These are phyloP conservation scores for Fragilaria radians DNA, from an alignment of 108 stramenopile species.

Conservation along the genomic window DNA sequence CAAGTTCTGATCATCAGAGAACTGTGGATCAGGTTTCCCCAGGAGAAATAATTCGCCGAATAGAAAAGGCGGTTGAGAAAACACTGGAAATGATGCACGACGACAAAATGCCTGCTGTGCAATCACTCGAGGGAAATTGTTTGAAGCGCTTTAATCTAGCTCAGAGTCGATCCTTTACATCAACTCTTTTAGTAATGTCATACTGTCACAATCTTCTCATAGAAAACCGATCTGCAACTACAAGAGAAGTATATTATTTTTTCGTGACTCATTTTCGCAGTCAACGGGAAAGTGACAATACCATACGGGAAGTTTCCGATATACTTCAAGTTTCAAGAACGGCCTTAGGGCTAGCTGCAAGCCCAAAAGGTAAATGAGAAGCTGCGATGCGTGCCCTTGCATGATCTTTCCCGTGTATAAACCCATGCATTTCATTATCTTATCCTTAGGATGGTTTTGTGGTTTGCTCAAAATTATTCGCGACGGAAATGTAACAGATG, in stretches of 20 bases:
- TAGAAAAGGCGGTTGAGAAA: background rate
- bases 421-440: too few species aligned
- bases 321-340: slow-evolving; percentile 48
- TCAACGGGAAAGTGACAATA: slow-evolving; percentile 64
- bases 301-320: slow-evolving; percentile 39
- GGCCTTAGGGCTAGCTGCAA: slow-evolving; percentile 67
- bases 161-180: slow-evolving; percentile 49
- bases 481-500: slow-evolving; percentile 34
- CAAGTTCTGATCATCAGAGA: too few species aligned
- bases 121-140: background rate
- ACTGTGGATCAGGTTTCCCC: too few species aligned
- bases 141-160: slow-evolving; percentile 23
- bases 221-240: slow-evolving; percentile 60
- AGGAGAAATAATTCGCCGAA: slow-evolving; percentile 2
- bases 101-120: background rate
- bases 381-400: too few species aligned
- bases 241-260: slow-evolving; percentile 79
- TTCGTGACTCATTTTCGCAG: slow-evolving; percentile 78
- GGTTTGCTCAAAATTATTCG: slow-evolving; percentile 49
- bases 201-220: slow-evolving; percentile 57
- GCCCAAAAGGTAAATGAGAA: slow-evolving; percentile 51
- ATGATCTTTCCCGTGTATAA: too few species aligned
- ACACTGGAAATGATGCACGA: background rate
- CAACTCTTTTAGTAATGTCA: slow-evolving; percentile 47
- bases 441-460: slow-evolving; percentile 82